Percentiles rank a stretch among this genome's conserved stretches.
phyloP scores from a whole-genome alignment of 768 basidiomycete species.

The Podaxis pistillaris region DNA sequence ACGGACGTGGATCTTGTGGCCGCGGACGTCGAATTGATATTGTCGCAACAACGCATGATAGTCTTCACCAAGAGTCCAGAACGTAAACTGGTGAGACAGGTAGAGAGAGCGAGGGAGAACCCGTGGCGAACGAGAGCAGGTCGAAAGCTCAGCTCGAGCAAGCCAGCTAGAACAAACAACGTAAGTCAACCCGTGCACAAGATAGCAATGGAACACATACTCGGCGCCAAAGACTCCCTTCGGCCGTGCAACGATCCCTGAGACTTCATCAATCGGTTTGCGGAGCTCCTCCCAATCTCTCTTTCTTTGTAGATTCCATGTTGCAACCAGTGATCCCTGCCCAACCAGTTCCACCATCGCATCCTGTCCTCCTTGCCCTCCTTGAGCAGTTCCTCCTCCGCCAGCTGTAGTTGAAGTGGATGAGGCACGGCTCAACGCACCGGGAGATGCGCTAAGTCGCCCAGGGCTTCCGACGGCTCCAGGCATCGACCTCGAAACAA shows the following conservation, averaged over 20 bases:
- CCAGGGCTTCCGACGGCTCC: slow-evolving; percentile 34
- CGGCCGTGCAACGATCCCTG: not conserved
- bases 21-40: slow-evolving; percentile 57
- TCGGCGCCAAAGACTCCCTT: slow-evolving; percentile 25
- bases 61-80: slow-evolving; percentile 72
- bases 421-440: slow-evolving; percentile 35
- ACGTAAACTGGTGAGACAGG: slow-evolving; percentile 82
- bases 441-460: slow-evolving; percentile 1
- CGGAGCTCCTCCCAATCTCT: slow-evolving; percentile 55
- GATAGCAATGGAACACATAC: slow-evolving; percentile 27
- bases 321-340: slow-evolving; percentile 48
- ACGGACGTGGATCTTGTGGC: slow-evolving; percentile 65
- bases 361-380: slow-evolving; percentile 17
- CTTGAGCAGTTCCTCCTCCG: not conserved
- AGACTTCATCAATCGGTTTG: slow-evolving; percentile 22
- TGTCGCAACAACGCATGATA: slow-evolving; percentile 76
- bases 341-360: slow-evolving; percentile 33
- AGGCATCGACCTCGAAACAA: slow-evolving; percentile 63
- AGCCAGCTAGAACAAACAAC: slow-evolving; percentile 48
- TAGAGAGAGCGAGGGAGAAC: slow-evolving; percentile 78
- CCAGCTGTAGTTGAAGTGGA: slow-evolving; percentile 28
- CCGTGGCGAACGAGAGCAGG: slow-evolving; percentile 53
- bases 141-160: slow-evolving; percentile 81
- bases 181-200: slow-evolving; percentile 12
- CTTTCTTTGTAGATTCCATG: slow-evolving; percentile 60